Evolutionary conservation across 2,329 filamentous ascomycete species (phyloP), one percentile per base, ranked within the genome.

Genomic region (Aureobasidium namibiae): DNA sequence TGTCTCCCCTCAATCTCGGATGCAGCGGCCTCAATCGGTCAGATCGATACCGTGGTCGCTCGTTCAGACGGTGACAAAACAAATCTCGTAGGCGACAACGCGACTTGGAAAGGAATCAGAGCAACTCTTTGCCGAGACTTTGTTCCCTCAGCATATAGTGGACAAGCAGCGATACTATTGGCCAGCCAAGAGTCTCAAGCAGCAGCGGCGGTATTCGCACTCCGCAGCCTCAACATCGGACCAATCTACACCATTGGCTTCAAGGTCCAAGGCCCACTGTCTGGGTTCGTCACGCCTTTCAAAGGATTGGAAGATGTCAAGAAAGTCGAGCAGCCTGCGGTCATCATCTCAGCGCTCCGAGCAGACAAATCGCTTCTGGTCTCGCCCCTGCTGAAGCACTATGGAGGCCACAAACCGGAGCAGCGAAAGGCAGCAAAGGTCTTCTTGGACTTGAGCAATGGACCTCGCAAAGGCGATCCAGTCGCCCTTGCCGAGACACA

Each of bases 171-270:
- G 2, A 82, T 95, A 45, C 82, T 95, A 14, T 75, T 95, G 11
- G 88, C 88, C 9, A 86, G 82, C 18, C 84, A 82, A 0, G 82
- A 88, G 42, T 84, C 89, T 59, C 88, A 92, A 65, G 90, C 90
- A 4, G 87, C 89, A 1, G 86, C 88, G 0, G 83, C 86, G 1
- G 86, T 95, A 62, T 95, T 89, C 67, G 90, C 90, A 0, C 76
- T 95, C 61, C 85, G 85, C 65, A 88, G 86, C 39, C 80, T 95
- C 29, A 84, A 83, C 56, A 84, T 92, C 54, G 85, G 86, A 36
- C 87, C 89, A 60, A 87, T 95, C 39, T 92, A 92, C 72, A 92
- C 89, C 0, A 88, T 92, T 45, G 90, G 90, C 1, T 94, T 95
- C 75, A 85, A 83, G 67, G 67, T 62, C 73, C 83, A 63, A 68